These are phyloP conservation scores for Lathyrus aphaca DNA, from an alignment of 306 rosid species.

Conservation along the genomic window DNA sequence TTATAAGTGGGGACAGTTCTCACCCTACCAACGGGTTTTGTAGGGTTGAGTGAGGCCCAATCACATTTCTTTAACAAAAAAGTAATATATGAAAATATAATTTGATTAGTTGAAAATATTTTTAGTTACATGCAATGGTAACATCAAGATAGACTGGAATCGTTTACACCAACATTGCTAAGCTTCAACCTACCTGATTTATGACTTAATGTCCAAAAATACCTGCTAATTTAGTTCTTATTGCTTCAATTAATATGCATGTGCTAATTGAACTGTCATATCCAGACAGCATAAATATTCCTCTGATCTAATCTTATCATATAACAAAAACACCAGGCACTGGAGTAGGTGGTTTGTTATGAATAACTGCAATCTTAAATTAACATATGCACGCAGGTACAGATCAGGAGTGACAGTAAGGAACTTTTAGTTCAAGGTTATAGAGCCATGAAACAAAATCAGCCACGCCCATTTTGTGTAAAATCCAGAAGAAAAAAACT, in stretches of 20 bases:
- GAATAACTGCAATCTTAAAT: neutral
- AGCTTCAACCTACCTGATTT: neutral
- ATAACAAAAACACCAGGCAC: slow-evolving; percentile 6
- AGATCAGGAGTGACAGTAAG: slow-evolving; percentile 3
- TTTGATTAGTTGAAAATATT: neutral
- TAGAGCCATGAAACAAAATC: too few relatives aligned
- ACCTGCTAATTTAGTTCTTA: neutral
- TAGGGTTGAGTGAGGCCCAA: too few relatives aligned
- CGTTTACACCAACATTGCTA: neutral
- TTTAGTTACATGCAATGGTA: neutral
- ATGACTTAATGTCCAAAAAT: neutral
- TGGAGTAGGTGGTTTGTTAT: slow-evolving; percentile 7
- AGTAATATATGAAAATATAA: neutral
- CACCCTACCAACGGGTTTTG: too few relatives aligned
- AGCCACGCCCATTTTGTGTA: neutral
- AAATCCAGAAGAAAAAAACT: neutral
- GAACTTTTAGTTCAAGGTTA: neutral
- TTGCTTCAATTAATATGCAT: neutral
- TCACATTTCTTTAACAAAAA: too few relatives aligned
- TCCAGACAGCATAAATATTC: slow-evolving; percentile 7
- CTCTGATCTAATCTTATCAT: neutral
- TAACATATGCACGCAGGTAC: slow-evolving; percentile 7
- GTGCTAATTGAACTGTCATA: neutral
- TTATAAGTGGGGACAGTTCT: too few relatives aligned
- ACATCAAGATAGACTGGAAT: slow-evolving; percentile 11